A percentile compares a stretch with the other conserved stretches of the same genome.
Evolutionary conservation across 805 yeast species (phyloP).

Genomic region (Teunomyces stri): DNA sequence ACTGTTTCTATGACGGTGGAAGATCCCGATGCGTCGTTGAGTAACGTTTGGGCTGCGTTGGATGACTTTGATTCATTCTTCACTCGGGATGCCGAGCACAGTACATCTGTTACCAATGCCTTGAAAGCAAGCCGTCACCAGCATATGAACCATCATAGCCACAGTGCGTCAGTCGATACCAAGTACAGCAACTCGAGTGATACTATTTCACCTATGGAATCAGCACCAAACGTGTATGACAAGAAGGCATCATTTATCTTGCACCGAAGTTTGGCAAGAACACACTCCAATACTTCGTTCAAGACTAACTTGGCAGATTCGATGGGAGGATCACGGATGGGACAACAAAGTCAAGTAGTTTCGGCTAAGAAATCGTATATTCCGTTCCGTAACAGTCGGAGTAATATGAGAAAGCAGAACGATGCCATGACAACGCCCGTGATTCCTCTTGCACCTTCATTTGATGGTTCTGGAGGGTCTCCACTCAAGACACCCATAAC

Average conservation of each 20-base stretch:
- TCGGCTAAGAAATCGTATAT: constrained; percentile 35
- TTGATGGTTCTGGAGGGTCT: constrained; percentile 13
- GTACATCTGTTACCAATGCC: constrained; percentile 23
- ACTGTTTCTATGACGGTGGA: constrained; percentile 50
- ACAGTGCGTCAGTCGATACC: constrained; percentile 62
- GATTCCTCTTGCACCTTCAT: constrained; percentile 18
- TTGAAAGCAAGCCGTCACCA: constrained; percentile 1
- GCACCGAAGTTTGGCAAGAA: constrained; percentile 68
- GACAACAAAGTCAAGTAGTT: constrained; percentile 11
- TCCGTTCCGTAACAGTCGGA: constrained; percentile 38
- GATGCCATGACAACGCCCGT: constrained; percentile 19
- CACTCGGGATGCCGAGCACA: constrained; percentile 52
- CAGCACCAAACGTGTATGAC: constrained; percentile 76
- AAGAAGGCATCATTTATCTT: constrained; percentile 75
- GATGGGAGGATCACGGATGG: constrained; percentile 24
- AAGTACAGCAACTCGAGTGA: constrained; percentile 45
- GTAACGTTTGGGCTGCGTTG: constrained; percentile 89
- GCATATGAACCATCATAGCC: constrained; percentile 31
- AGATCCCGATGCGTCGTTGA: constrained; percentile 70
- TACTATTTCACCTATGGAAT: constrained; percentile 54
- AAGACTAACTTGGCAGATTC: constrained; percentile 74
- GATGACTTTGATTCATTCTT: constrained; percentile 88
- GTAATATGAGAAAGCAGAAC: constrained; percentile 12
- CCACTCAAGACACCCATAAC: constrained; percentile 9
- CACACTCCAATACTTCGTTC: constrained; percentile 75